Conservation (phyloP, 345 rosid genomes). For the Cochlearia excelsa region DNA sequence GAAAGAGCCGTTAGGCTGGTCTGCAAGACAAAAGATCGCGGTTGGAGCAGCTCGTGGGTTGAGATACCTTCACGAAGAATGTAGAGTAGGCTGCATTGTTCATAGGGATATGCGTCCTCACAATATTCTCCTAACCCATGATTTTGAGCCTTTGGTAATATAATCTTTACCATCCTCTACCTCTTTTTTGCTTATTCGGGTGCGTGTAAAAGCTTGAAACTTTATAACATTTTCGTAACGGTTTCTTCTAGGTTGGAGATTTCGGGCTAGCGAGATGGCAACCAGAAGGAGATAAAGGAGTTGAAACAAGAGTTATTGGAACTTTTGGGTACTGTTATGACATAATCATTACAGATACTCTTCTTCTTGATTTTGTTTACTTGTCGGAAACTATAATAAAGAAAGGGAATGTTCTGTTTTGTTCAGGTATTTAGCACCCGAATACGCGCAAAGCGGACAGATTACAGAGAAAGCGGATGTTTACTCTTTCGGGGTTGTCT, state of each 20-base stretch:
- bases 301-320: slow-evolving; percentile 91
- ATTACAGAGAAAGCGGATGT: slow-evolving; percentile 98
- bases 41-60: slow-evolving; percentile 96
- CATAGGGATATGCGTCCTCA: slow-evolving; percentile 97
- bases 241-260: slow-evolving; percentile 69
- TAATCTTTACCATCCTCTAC: slow-evolving; percentile 1
- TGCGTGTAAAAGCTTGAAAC: slow-evolving; percentile 12
- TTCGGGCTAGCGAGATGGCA: slow-evolving; percentile 99
- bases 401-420: slow-evolving; percentile 7
- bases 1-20: slow-evolving; percentile 66
- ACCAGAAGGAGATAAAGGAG: slow-evolving; percentile 93
- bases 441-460: slow-evolving; percentile 94
- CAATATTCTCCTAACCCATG: slow-evolving; percentile 94
- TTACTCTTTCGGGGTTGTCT: slow-evolving; percentile 87
- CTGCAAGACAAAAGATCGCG: slow-evolving; percentile 88
- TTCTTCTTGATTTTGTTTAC: not conserved
- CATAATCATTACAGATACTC: not conserved
- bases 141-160: slow-evolving; percentile 86
- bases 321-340: slow-evolving; percentile 68
- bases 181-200: slow-evolving; percentile 15
- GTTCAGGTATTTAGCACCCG: slow-evolving; percentile 88
- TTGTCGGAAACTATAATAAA: slow-evolving; percentile 5
- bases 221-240: slow-evolving; percentile 1
- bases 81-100: slow-evolving; percentile 97
- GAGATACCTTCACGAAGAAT: slow-evolving; percentile 98